Evolutionary conservation across 2,329 filamentous ascomycete species (phyloP), one percentile per base, ranked within the genome.

Genomic region (Penicillium oxalicum): DNA sequence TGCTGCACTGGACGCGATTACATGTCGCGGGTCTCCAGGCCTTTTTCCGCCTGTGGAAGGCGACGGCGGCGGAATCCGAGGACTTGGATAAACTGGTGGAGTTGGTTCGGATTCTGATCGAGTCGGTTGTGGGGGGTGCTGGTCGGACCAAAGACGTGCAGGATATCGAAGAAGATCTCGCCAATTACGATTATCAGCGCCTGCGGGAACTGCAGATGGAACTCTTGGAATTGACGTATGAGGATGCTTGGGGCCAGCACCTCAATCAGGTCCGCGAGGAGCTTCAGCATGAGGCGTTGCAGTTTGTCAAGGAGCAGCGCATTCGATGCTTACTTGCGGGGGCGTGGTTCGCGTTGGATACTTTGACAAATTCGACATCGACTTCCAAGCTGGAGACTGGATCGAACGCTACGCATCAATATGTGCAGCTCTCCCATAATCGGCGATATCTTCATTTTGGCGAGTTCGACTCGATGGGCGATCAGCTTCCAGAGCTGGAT

Each of bases 251-350:
- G 93, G 91, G 91, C 9, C 82, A 87, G 53, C 90, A 97, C 69
- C 77, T 98, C 27, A 81, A 81, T 55, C 88, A 93, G 70, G 88
- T 95, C n/a, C 86, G 90, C 32, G 89, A 96, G 47, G 89, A 95
- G 67, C 77, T 97, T 39, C 87, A 88, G 58, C 84, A 91, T 61
- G 93, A 98, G 69, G 90, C 91, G 9, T 73, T 96, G 46, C 88
- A 95, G 62, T 98, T 98, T 63, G 88, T 97, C 70, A 96, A 95
- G 70, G 93, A 98, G 71, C 93, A 98, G 69, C 83, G 93, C 34
- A 87, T 97, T 52, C 81, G 93, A 46, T 96, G 91, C 64, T 75
- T 98, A 35, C 78, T 97, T 4, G 80, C 88, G 57, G 93, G 93
- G 5, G 84, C 87, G 8, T 98, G 93, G 93, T 98, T 97, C 57